phyloP scores from a whole-genome alignment of 2,329 filamentous ascomycete species.

The Ophiosphaerella korrae region DNA sequence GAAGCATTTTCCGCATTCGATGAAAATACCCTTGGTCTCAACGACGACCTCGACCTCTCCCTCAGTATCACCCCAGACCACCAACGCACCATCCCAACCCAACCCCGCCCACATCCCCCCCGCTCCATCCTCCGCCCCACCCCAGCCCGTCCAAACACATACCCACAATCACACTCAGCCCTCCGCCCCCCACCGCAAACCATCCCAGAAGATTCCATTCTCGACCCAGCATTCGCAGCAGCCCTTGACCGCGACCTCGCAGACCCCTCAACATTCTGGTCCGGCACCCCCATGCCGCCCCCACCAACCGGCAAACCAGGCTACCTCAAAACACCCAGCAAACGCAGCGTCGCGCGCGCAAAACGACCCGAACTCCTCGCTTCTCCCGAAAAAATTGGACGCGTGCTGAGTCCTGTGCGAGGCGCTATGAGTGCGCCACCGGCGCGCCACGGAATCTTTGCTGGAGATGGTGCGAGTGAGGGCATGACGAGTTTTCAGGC shows the following conservation, averaged over 20 bases:
- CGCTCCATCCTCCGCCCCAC: slow-evolving; percentile 9
- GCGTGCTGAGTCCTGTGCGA: slow-evolving; percentile 8
- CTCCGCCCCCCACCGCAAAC: slow-evolving; percentile 19
- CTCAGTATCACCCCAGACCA: slow-evolving; percentile 36
- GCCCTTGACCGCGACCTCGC: slow-evolving; percentile 16
- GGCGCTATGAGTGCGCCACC: slow-evolving; percentile 41
- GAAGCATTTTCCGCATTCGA: slow-evolving; percentile 49
- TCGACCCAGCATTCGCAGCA: slow-evolving; percentile 9
- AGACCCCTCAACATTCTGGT: slow-evolving; percentile 29
- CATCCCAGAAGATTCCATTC: slow-evolving; percentile 24
- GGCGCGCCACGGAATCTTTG: slow-evolving; percentile 4
- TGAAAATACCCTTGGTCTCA: slow-evolving; percentile 33
- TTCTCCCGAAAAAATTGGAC: slow-evolving; percentile 30
- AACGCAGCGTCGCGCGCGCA: slow-evolving; percentile 43
- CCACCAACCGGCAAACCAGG: slow-evolving; percentile 29
- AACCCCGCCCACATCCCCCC: slow-evolving; percentile 7
- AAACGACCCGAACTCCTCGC: slow-evolving; percentile 36
- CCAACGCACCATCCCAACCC: slow-evolving; percentile 7
- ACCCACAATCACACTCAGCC: slow-evolving; percentile 20
- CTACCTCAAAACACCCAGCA: slow-evolving; percentile 56
- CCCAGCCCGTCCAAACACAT: slow-evolving; percentile 18
- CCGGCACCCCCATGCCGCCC: slow-evolving; percentile 31
- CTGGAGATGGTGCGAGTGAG: slow-evolving; percentile 1
- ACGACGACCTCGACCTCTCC: slow-evolving; percentile 35
- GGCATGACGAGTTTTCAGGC: slow-evolving; percentile 41